phyloP scores from a whole-genome alignment of 1,139 yeast genomes.

The Chernovozyma sophiae-reginae region DNA sequence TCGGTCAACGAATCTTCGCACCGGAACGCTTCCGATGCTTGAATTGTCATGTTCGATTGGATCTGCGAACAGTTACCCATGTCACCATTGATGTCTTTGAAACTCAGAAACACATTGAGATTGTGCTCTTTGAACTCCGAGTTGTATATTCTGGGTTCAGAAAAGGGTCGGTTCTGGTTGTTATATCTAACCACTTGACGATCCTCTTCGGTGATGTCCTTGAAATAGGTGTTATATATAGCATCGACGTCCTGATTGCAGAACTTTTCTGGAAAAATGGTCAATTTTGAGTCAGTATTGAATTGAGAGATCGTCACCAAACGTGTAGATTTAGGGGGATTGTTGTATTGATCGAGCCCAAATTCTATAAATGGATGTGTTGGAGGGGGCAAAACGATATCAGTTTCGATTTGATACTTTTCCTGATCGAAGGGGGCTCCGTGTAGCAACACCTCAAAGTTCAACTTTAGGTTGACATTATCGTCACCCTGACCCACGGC shows the following conservation, averaged over 20 bases:
- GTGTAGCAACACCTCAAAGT: too few species aligned
- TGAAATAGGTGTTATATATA: background rate
- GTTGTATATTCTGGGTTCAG: slow-evolving; percentile 5
- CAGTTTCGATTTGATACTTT: too few species aligned
- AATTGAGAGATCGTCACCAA: too few species aligned
- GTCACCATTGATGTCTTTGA: slow-evolving; percentile 13
- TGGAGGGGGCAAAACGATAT: too few species aligned
- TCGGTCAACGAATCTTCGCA: slow-evolving; percentile 18
- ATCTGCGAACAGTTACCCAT: slow-evolving; percentile 16
- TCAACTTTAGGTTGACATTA: too few species aligned
- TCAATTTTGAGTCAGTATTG: too few species aligned
- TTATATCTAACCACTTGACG: background rate
- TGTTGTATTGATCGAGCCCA: too few species aligned
- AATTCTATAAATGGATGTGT: too few species aligned
- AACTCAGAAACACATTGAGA: slow-evolving; percentile 16
- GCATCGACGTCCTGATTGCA: background rate
- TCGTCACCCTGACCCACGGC: too few species aligned
- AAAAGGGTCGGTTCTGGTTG: background rate
- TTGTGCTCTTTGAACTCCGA: slow-evolving; percentile 14
- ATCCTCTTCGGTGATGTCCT: background rate
- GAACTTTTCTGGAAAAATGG: background rate
- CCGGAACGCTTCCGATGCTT: slow-evolving; percentile 16
- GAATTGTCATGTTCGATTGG: slow-evolving; percentile 10
- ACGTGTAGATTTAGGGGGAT: too few species aligned
- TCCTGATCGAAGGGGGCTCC: too few species aligned